These are phyloP conservation scores for Dactylis glomerata DNA, from an alignment of 176 grass and related monocot genomes.

Conservation along the genomic window DNA sequence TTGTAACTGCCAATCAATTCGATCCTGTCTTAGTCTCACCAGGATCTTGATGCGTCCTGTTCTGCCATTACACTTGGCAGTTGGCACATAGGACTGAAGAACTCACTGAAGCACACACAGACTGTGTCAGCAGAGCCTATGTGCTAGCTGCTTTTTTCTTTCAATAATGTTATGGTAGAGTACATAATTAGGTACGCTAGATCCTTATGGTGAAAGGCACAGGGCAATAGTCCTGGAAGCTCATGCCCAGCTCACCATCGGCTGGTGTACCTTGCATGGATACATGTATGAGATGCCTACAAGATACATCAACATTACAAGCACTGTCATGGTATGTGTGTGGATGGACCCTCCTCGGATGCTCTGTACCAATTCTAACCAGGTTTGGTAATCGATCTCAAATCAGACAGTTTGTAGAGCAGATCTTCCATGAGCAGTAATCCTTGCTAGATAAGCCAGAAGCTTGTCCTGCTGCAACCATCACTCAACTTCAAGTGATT, in stretches of 20 bases:
- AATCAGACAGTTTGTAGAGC: not conserved
- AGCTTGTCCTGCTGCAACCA: not conserved
- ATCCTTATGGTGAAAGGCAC: slow-evolving; percentile 28
- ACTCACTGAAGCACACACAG: not conserved
- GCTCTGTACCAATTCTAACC: not conserved
- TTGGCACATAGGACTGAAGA: not conserved
- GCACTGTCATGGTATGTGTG: not conserved
- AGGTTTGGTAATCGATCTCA: not conserved
- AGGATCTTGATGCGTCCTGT: not conserved
- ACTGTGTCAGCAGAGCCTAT: not conserved
- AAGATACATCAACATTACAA: not conserved
- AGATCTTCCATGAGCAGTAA: not conserved
- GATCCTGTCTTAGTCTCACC: slow-evolving; percentile 1
- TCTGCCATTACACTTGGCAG: not conserved
- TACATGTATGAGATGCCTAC: not conserved
- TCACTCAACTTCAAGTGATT: not conserved
- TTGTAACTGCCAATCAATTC: not conserved
- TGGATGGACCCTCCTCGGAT: not conserved
- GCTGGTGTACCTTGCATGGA: not conserved
- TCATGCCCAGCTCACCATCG: slow-evolving; percentile 40
- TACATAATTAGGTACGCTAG: slow-evolving; percentile 17
- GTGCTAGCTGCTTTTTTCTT: not conserved
- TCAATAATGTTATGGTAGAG: not conserved
- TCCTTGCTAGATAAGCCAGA: not conserved
- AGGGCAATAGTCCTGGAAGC: not conserved